A percentile compares a stretch with the other conserved stretches of the same genome.
These are phyloP conservation scores for Rhodotorula graminis DNA, from an alignment of 768 basidiomycete genomes.

Conservation along the genomic window DNA sequence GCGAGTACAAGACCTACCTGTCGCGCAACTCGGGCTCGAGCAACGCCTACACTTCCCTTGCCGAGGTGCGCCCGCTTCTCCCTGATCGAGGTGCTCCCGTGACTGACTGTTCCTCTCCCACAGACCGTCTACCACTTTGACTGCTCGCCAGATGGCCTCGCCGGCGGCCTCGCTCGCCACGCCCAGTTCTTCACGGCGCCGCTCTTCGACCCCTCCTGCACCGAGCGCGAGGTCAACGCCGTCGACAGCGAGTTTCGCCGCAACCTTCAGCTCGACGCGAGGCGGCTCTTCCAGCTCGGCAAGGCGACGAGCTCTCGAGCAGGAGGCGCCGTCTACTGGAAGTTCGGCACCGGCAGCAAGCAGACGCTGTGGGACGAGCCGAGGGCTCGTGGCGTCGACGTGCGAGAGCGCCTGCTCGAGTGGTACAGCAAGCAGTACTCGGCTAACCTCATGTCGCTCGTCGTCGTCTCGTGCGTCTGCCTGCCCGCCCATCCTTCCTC, in stretches of 20 bases:
- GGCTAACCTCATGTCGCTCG: slow-evolving; percentile 49
- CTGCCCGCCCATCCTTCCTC: background rate
- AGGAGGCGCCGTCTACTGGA: slow-evolving; percentile 19
- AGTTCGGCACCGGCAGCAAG: slow-evolving; percentile 50
- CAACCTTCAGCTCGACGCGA: slow-evolving; percentile 81
- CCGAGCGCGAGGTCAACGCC: slow-evolving; percentile 83
- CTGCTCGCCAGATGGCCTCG: slow-evolving; percentile 7
- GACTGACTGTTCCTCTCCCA: too few species aligned
- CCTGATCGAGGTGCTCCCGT: background rate
- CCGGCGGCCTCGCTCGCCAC: slow-evolving; percentile 45
- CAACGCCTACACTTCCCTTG: slow-evolving; percentile 27
- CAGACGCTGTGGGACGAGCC: slow-evolving; percentile 47
- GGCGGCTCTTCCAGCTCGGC: slow-evolving; percentile 92
- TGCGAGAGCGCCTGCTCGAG: slow-evolving; percentile 47
- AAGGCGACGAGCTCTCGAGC: slow-evolving; percentile 53
- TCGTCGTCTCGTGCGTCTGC: slow-evolving; percentile 39
- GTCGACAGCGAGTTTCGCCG: slow-evolving; percentile 97
- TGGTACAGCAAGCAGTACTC: slow-evolving; percentile 50
- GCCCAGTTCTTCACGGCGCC: slow-evolving; percentile 84
- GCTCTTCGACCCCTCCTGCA: slow-evolving; percentile 77
- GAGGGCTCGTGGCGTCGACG: slow-evolving; percentile 44
- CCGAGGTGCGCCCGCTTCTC: background rate
- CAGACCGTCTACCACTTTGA: slow-evolving; percentile 36
- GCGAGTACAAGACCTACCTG: slow-evolving; percentile 33
- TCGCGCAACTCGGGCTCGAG: slow-evolving; percentile 22